These are phyloP conservation scores for Aphanomyces stellatus DNA, from an alignment of 352 stramenopile genomes.

Conservation along the genomic window DNA sequence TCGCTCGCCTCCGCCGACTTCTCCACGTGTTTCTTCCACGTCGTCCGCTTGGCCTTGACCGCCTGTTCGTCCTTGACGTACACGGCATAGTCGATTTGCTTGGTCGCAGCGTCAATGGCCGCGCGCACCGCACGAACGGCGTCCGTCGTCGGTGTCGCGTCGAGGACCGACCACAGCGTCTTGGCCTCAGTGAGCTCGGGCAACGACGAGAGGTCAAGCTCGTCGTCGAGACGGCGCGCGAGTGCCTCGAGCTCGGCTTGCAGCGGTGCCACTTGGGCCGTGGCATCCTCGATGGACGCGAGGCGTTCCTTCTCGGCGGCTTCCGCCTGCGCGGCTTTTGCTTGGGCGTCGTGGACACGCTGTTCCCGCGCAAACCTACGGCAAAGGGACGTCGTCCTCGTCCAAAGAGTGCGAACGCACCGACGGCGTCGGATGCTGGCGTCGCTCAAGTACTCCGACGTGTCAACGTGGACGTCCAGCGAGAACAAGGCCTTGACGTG, in stretches of 20 bases:
- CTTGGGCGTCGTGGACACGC: neutral
- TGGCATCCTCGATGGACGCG: neutral
- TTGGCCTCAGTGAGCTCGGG: neutral
- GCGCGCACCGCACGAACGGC: neutral
- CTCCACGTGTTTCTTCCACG: neutral
- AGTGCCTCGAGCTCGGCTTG: neutral
- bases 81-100: neutral
- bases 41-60: neutral
- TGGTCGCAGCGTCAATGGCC: neutral
- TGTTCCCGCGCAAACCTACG: conserved; percentile 15
- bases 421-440: conserved; percentile 12
- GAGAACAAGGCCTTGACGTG: neutral
- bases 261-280: neutral
- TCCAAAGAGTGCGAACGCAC: neutral
- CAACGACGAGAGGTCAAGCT: neutral
- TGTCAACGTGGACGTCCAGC: neutral
- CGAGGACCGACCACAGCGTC: neutral
- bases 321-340: neutral
- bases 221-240: neutral
- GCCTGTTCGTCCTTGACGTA: neutral
- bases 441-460: conserved; percentile 18
- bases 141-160: neutral
- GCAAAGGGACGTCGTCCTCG: neutral
- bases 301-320: neutral
- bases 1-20: neutral